Percentiles rank a stretch among this genome's conserved stretches.
These are phyloP conservation scores for Theobroma cacao DNA, from an alignment of 345 rosid species.

Conservation along the genomic window DNA sequence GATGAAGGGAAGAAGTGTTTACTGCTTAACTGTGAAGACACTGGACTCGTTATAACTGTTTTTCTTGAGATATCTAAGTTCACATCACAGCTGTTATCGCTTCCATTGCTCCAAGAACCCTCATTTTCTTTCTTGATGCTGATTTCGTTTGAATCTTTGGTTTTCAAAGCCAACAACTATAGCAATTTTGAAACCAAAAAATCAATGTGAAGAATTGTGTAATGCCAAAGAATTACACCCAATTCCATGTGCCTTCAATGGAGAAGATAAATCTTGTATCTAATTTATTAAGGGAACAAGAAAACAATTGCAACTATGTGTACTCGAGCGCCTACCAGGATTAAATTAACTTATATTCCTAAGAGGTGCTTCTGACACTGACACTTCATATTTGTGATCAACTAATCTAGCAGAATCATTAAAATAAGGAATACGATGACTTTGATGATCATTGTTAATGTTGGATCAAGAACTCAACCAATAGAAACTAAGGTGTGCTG, in stretches of 20 bases:
- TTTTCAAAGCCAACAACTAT: constrained; percentile 58
- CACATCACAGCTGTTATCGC: constrained; percentile 54
- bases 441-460: constrained; percentile 36
- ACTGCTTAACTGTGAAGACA: constrained; percentile 33
- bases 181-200: neutral
- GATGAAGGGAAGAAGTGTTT: constrained; percentile 54
- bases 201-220: neutral
- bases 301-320: constrained; percentile 17
- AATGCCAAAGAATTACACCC: neutral
- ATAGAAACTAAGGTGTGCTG: constrained; percentile 14
- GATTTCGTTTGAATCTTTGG: constrained; percentile 46
- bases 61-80: constrained; percentile 50
- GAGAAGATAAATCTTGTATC: neutral
- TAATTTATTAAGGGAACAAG: neutral
- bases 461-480: constrained; percentile 49
- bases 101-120: constrained; percentile 75
- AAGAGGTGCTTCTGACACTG: constrained; percentile 29
- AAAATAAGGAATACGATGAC: constrained; percentile 22
- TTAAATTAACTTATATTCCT: constrained; percentile 19
- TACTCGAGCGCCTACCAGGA: constrained; percentile 13
- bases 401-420: constrained; percentile 16
- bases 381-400: constrained; percentile 24
- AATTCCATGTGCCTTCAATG: constrained; percentile 11
- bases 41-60: constrained; percentile 40
- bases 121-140: constrained; percentile 58